Percentiles rank a stretch among this genome's conserved stretches.
Evolutionary conservation across 73 alveolate species (phyloP).

Genomic region (Tetrahymena borealis): DNA sequence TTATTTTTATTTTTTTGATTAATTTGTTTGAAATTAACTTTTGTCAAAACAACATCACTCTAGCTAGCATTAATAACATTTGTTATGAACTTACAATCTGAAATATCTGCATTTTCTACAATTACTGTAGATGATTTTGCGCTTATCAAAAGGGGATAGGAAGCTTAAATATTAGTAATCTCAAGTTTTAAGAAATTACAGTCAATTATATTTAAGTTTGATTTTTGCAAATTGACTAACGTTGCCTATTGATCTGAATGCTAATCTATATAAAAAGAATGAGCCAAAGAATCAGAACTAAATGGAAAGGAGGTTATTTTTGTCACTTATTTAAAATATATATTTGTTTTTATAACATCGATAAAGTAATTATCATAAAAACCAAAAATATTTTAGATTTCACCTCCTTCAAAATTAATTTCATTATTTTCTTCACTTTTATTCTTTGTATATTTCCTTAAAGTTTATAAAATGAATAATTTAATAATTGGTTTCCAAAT

Average conservation of each 20-base stretch:
- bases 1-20: background rate
- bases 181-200: background rate
- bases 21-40: background rate
- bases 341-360: background rate
- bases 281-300: background rate
- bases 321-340: background rate
- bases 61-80: background rate
- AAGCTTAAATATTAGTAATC: background rate
- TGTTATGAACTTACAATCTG: background rate
- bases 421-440: background rate
- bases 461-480: too few relatives aligned
- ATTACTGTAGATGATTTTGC: background rate
- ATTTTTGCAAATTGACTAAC: background rate
- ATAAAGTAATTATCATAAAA: background rate
- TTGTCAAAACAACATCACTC: background rate
- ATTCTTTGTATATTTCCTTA: background rate
- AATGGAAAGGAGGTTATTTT: background rate
- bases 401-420: background rate
- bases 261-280: background rate
- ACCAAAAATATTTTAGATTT: background rate
- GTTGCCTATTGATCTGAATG: background rate
- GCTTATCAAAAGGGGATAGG: background rate
- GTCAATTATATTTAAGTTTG: background rate
- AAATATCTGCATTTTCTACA: background rate
- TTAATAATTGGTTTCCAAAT: background rate